Evolutionary conservation across 306 rosid genomes (phyloP), one percentile per base, ranked within the genome.

Genomic region (Morella rubra): DNA sequence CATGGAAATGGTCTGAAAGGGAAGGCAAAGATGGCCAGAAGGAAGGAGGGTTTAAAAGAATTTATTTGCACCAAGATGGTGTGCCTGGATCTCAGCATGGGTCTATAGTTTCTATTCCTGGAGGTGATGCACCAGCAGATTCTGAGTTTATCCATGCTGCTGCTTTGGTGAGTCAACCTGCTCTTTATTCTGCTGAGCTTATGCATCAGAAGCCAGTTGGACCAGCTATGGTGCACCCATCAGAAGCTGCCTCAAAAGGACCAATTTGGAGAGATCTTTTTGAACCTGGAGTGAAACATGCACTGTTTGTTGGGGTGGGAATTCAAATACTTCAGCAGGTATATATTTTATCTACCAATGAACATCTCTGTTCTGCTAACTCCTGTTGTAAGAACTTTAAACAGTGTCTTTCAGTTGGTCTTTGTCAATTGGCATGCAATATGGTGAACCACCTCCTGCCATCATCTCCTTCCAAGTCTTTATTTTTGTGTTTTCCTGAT

Each of bases 251-350:
- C 72, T 54, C 80, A 8, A 89, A 90, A 80, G 87, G 85, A 6
- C 73, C 83, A 5, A 77, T 72, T 41, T 92, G 89, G 91, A 76
- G 77, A 11, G 89, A 72, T 74, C 90, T 95, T 84, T 80, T 90
- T 2, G 99, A 95, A 68, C 91, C 93, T 0, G 99, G 99, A 46
- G 99, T 95, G 42, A 90, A 77, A 73, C 96, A 91, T 53, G 99
- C 99, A 12, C 76, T 95, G 72, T 12, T 80, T 75, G 97, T 95
- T 81, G 99, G 99, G 19, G 79, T 92, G n/a, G 97, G 96, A 76
- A 69, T 95, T 72, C 99, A 95, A 85, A 20, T 89, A 84, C 99
- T 95, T 81, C 99, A 95, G 78, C 99, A 92, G 99, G 97, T 95
- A 80, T 65, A 53, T 24, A 24, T 61, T 24, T 40, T n/a, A 44